Conservation (phyloP, 805 yeast genomes). For the Scheffersomyces ergatensis region DNA sequence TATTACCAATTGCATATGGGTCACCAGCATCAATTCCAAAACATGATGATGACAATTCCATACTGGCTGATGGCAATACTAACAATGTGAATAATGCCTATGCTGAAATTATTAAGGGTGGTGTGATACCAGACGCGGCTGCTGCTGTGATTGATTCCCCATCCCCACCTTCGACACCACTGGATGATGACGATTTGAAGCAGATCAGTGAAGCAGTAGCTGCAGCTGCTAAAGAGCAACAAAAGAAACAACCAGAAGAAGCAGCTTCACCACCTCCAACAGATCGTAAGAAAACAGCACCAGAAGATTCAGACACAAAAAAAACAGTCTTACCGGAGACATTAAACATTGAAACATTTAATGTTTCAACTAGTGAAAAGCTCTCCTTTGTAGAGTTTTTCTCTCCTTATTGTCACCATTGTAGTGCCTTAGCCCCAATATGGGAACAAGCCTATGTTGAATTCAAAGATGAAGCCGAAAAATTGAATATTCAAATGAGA, state of each 20-base stretch:
- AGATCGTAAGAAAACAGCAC: background rate
- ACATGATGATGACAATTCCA: background rate
- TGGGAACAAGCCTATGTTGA: constrained; percentile 69
- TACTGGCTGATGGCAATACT: background rate
- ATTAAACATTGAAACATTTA: constrained; percentile 51
- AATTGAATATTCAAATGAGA: constrained; percentile 51
- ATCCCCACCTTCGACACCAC: no score
- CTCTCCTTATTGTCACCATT: constrained; percentile 88
- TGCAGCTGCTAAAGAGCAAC: background rate
- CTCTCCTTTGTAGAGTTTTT: constrained; percentile 81
- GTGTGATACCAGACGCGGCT: no score
- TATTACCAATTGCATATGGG: background rate
- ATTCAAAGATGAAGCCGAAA: constrained; percentile 43
- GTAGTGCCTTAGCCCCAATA: constrained; percentile 72
- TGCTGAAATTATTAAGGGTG: background rate
- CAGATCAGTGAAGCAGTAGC: background rate
- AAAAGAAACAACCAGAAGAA: background rate
- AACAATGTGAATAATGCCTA: background rate
- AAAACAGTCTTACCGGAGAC: constrained; percentile 43
- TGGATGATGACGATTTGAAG: background rate
- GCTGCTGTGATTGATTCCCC: no score
- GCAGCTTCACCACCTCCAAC: background rate
- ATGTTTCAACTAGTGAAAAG: constrained; percentile 45
- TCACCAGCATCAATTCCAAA: constrained; percentile 1
- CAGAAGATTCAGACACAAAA: constrained; percentile 1